phyloP scores from a whole-genome alignment of 352 stramenopile species.

The Phytophthora cactorum region DNA sequence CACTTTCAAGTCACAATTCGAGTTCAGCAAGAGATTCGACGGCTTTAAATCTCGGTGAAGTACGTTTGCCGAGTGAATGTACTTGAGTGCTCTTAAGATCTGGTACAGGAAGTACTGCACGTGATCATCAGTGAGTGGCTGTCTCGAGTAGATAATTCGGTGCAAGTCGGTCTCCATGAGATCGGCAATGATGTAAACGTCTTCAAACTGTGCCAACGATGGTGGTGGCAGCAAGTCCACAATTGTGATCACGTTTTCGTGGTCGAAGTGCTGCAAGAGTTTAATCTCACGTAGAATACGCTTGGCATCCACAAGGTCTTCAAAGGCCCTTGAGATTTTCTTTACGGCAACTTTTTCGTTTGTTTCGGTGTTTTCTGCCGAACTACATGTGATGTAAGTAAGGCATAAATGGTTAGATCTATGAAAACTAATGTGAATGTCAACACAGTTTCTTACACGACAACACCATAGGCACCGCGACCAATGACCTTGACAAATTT shows the following conservation, averaged over 20 bases:
- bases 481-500: constrained; percentile 95
- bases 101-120: constrained; percentile 96
- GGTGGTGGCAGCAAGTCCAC: constrained; percentile 94
- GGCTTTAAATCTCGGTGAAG: constrained; percentile 98
- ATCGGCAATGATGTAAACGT: constrained; percentile 98
- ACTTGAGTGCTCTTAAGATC: constrained; percentile 96
- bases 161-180: constrained; percentile 99
- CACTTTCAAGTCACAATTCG: constrained; percentile 93
- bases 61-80: constrained; percentile 94
- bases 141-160: constrained; percentile 97
- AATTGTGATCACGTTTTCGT: constrained; percentile 97
- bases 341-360: constrained; percentile 89
- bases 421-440: background rate
- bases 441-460: constrained; percentile 78
- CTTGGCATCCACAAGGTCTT: constrained; percentile 99
- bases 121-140: constrained; percentile 92
- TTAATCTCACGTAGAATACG: constrained; percentile 98
- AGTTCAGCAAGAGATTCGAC: constrained; percentile 97
- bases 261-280: constrained; percentile 93
- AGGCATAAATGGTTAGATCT: constrained; percentile 1
- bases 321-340: constrained; percentile 93
- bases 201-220: constrained; percentile 94
- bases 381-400: constrained; percentile 41
- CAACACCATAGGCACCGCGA: constrained; percentile 94
- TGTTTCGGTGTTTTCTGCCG: constrained; percentile 82